Percentiles rank a stretch among this genome's conserved stretches.
Evolutionary conservation across 805 yeast species (phyloP).

Genomic region (Candida boleticola): DNA sequence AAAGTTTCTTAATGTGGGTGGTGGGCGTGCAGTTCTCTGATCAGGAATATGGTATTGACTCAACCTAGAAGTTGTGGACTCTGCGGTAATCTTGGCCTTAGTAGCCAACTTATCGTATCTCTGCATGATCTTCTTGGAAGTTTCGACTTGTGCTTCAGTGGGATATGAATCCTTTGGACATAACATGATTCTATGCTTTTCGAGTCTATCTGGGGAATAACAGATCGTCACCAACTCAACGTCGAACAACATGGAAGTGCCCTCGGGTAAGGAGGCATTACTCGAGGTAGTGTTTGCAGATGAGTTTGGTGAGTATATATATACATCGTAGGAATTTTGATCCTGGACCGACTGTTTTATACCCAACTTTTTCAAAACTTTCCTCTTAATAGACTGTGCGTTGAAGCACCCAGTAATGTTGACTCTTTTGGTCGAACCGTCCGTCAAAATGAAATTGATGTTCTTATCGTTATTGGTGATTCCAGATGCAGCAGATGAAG

Average conservation of each 20-base stretch:
- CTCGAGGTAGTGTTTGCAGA: conserved; percentile 8
- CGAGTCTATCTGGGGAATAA: conserved; percentile 68
- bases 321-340: conserved; percentile 53
- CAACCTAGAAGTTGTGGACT: conserved; percentile 8
- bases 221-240: conserved; percentile 81
- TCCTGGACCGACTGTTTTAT: conserved; percentile 37
- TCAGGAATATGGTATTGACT: conserved; percentile 25
- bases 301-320: conserved; percentile 46
- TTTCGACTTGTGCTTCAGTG: conserved; percentile 53
- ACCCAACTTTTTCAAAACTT: conserved; percentile 59
- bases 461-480: conserved; percentile 19
- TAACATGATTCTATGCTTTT: conserved; percentile 67
- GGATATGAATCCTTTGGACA: conserved; percentile 68
- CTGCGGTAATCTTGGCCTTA: conserved; percentile 7
- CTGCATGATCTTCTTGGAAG: conserved; percentile 47
- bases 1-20: conserved; percentile 42
- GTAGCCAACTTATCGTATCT: conserved; percentile 26
- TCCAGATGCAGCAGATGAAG: conserved; percentile 1
- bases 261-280: conserved; percentile 2
- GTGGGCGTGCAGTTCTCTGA: conserved; percentile 6
- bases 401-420: conserved; percentile 78
- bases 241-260: conserved; percentile 54
- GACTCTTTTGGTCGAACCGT: conserved; percentile 67
- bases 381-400: conserved; percentile 73
- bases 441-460: conserved; percentile 70